A percentile compares a stretch with the other conserved stretches of the same genome.
These are phyloP conservation scores for Alternaria arbusti DNA, from an alignment of 2,329 filamentous ascomycete species.

Conservation along the genomic window DNA sequence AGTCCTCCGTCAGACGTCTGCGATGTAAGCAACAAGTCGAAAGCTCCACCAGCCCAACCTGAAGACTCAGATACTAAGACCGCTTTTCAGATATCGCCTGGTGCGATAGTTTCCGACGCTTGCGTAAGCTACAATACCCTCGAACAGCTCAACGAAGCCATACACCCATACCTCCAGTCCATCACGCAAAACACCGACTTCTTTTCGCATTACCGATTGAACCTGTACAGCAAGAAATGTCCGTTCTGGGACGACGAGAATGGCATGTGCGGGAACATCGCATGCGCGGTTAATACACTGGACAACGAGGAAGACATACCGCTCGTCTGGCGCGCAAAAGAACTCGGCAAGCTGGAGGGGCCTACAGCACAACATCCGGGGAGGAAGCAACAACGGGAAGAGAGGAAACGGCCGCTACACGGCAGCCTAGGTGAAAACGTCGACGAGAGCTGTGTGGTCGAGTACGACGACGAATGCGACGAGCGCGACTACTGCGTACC, in stretches of 20 bases:
- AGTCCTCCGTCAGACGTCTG: slow-evolving; percentile 57
- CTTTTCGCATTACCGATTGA: slow-evolving; percentile 96
- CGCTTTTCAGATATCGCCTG: slow-evolving; percentile 76
- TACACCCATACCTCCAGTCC: slow-evolving; percentile 78
- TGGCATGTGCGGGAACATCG: slow-evolving; percentile 95
- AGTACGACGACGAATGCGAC: slow-evolving; percentile 97
- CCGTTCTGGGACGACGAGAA: slow-evolving; percentile 95
- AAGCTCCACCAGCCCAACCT: slow-evolving; percentile 21
- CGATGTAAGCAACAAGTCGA: slow-evolving; percentile 57
- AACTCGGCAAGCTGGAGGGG: slow-evolving; percentile 89
- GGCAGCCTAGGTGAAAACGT: slow-evolving; percentile 85
- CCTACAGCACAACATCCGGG: slow-evolving; percentile 89
- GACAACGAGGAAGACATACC: slow-evolving; percentile 96
- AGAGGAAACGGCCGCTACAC: slow-evolving; percentile 75
- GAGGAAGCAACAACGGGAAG: slow-evolving; percentile 72
- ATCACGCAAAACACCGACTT: slow-evolving; percentile 91
- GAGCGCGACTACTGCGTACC: slow-evolving; percentile 96
- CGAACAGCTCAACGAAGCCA: slow-evolving; percentile 78
- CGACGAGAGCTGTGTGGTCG: slow-evolving; percentile 93
- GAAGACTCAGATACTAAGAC: slow-evolving; percentile 43
- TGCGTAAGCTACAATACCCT: slow-evolving; percentile 93
- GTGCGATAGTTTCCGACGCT: slow-evolving; percentile 88
- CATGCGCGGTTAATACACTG: slow-evolving; percentile 92
- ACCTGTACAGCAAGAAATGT: slow-evolving; percentile 91
- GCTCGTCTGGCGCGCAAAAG: slow-evolving; percentile 85